Evolutionary conservation across 768 basidiomycete genomes (phyloP).

Genomic region (Mycena indigotica): DNA sequence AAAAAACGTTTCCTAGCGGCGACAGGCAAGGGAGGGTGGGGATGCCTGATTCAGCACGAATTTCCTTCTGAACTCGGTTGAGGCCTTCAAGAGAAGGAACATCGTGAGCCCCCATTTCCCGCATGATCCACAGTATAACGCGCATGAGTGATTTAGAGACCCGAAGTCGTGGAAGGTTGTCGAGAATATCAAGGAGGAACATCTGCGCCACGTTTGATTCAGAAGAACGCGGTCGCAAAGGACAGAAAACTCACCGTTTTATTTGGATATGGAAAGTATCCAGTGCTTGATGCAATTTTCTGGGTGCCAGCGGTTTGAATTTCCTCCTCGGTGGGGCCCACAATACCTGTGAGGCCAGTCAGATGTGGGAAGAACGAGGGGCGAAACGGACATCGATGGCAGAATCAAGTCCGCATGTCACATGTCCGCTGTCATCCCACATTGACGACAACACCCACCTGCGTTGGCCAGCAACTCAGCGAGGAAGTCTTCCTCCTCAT

Average conservation of each 20-base stretch:
- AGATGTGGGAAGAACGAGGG: neutral
- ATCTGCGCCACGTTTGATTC: slow-evolving; percentile 1
- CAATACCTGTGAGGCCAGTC: neutral
- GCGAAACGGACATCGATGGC: neutral
- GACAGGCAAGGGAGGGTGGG: slow-evolving; percentile 6
- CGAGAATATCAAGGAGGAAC: slow-evolving; percentile 15
- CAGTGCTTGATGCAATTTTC: neutral
- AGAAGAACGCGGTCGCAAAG: neutral
- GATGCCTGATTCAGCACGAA: slow-evolving; percentile 6
- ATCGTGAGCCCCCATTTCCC: slow-evolving; percentile 1
- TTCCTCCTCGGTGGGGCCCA: neutral
- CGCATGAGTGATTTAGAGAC: slow-evolving; percentile 11
- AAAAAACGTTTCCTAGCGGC: slow-evolving; percentile 7
- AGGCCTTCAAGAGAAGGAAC: slow-evolving; percentile 9
- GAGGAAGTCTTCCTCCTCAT: slow-evolving; percentile 8
- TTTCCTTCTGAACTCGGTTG: neutral
- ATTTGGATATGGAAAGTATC: slow-evolving; percentile 10
- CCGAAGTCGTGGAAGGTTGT: slow-evolving; percentile 9
- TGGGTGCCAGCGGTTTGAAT: neutral
- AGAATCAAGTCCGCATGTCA: neutral
- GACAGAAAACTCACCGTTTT: slow-evolving; percentile 1
- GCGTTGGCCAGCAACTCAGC: neutral
- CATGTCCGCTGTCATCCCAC: neutral
- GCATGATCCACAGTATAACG: slow-evolving; percentile 9
- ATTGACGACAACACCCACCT: slow-evolving; percentile 2